Base-by-base conservation (phyloP, 306 rosid species). In the Cucurbita maxima region DNA sequence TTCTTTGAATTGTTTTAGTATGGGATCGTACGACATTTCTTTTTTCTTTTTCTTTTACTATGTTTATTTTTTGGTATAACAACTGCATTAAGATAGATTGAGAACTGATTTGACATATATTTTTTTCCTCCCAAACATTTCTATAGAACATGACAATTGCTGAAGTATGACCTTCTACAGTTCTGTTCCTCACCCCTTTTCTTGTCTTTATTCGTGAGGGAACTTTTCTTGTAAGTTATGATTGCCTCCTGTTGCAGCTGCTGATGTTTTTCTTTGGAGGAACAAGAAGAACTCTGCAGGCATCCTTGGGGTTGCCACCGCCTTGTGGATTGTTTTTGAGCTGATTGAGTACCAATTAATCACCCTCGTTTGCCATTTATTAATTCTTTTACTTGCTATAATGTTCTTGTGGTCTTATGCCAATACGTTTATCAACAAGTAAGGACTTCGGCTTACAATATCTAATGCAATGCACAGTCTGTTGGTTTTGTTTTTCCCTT, bases 221-320 rank as follows among this genome's bases (percentile, higher is more conserved):
- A 13, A 60, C 40, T 76, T 71, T 40, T 76, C 70, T 80, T 78
- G 74, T 58, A 51, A 38, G 58, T 80, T 77, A 77, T 55, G 55
- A 22, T 10, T n/a, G 12, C 52, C 57, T 40, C 76, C 73, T 1
- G 10, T 82, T 83, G 86, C 92, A 92, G 97, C 86, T 78, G 97
- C 94, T 69, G 94, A 92, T 86, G 91, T 92, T 58, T 77, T 92
- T 78, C 82, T 92, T 22, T 92, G 97, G 97, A 88, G 90, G 84
- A 84, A 89, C 82, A 89, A 84, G 89, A 92, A 78, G 79, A 64
- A 74, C 66, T 87, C 96, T 44, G 90, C 61, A 51, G 76, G 80
- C 50, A 91, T 75, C 60, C 89, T 93, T 41, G 91, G 85, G 70
- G 93, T 77, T 47, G 96, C 84, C 76, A 93, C 96, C 11, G 84